Conservation (phyloP, 2,329 filamentous ascomycete genomes). For the Neofusicoccum ribis region DNA sequence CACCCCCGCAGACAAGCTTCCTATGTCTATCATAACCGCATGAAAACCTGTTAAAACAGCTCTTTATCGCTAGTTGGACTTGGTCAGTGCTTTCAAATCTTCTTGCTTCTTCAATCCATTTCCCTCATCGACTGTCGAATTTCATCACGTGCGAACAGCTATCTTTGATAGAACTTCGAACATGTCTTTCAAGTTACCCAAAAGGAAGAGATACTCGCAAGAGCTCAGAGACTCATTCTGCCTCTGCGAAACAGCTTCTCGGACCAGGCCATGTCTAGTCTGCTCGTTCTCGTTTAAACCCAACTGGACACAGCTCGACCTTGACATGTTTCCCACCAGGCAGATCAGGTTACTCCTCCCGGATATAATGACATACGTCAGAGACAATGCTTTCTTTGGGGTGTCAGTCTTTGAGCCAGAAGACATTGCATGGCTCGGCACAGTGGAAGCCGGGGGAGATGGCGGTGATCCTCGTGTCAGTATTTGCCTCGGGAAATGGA, state of each 20-base stretch:
- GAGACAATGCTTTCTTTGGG: background rate
- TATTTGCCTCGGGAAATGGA: too few species aligned
- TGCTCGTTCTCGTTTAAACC: background rate
- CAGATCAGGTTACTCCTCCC: background rate
- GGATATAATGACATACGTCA: background rate
- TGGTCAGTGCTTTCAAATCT: background rate
- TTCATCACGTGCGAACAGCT: too few species aligned
- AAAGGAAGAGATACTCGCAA: background rate
- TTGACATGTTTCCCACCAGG: background rate
- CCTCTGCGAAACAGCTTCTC: background rate
- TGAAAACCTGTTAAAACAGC: background rate
- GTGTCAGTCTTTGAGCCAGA: background rate
- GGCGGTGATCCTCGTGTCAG: background rate
- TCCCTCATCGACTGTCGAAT: too few species aligned
- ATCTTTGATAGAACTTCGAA: background rate
- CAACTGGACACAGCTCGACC: background rate
- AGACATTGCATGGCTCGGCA: background rate
- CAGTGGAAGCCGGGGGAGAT: background rate
- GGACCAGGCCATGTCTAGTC: background rate
- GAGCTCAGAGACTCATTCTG: background rate
- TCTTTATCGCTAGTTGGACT: background rate
- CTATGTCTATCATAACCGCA: background rate
- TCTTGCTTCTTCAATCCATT: background rate
- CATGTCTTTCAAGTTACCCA: background rate
- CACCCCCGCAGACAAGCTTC: background rate